Evolutionary conservation across 2,329 filamentous ascomycete species (phyloP), one percentile per base, ranked within the genome.

Genomic region (Colletotrichum lindemuthianum): DNA sequence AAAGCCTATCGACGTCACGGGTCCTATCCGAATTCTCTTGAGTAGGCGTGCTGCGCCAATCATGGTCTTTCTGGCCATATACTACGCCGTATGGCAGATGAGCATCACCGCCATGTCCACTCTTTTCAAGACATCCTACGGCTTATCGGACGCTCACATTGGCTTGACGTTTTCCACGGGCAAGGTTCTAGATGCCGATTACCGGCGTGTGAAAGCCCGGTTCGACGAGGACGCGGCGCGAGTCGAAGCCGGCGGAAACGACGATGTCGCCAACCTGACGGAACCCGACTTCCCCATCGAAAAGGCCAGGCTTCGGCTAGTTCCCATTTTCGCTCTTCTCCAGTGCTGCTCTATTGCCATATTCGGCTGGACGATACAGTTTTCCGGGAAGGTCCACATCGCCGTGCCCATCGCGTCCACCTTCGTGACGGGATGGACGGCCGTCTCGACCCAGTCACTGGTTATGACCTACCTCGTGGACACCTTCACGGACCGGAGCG

Each of bases 41-140:
- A 79, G 74, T 70, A 81, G 78, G 43, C 73, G 79, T 1, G 78
- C 81, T 0, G 73, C 78, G 0, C 77, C 78, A 0, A 78, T 83
- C 6, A 79, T 85, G 36, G 4, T 80, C 13, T 86, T 82, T 55
- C 75, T 84, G 4, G 80, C 80, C 0, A 69, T 85, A 3, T 81
- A 84, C 71, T 86, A 86, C 60, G 77, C 82, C 1, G 79, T 84
- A 8, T 86, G 82, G 81, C 82, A 85, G 60, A 85, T 86, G 81
- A 81, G 78, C 68, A 84, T 85, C 60, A 84, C 84, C 0, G 80
- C 79, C 40, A 82, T 84, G 77, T 83, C 84, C 0, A 78, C 78
- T 0, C 75, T 86, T 0, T 84, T 86, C 68, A 69, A 80, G 39
- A 64, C 69, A 1, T 69, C 68, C 4, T 86, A 86, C 61, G 73